Percentiles rank a stretch among this genome's conserved stretches.
These are phyloP conservation scores for Trichopus zeylanicus DNA, from an alignment of 116 monocot species.

Conservation along the genomic window DNA sequence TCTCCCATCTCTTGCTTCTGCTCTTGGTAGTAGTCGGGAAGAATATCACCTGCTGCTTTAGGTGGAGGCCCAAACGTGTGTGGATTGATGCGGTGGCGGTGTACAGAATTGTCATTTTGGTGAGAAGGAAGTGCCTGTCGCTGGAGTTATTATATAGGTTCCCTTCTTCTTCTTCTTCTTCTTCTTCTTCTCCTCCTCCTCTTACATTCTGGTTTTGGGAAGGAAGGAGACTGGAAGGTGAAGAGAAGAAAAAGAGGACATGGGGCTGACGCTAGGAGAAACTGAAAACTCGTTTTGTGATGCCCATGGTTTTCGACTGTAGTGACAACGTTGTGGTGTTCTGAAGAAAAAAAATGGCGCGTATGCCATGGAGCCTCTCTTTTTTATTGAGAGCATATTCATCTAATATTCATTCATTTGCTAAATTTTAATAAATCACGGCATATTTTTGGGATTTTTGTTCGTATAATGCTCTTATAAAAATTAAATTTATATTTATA, in stretches of 20 bases:
- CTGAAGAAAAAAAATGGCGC: too few species aligned
- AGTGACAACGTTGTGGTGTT: too few species aligned
- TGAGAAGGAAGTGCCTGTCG: background rate
- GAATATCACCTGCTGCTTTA: constrained; percentile 39
- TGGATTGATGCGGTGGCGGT: constrained; percentile 38
- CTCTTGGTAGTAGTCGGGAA: constrained; percentile 20
- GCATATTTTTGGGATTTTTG: too few species aligned
- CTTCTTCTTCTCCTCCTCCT: constrained; percentile 1
- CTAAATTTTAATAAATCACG: too few species aligned
- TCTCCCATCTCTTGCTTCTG: constrained; percentile 1
- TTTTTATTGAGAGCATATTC: too few species aligned
- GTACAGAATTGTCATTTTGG: constrained; percentile 58
- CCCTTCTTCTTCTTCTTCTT: too few species aligned
- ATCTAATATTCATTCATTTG: too few species aligned
- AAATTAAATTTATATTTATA: too few species aligned
- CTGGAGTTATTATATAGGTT: too few species aligned
- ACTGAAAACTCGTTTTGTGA: constrained; percentile 14
- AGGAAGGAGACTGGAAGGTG: constrained; percentile 3
- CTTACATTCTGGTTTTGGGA: constrained; percentile 8
- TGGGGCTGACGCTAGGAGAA: background rate
- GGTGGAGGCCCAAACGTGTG: constrained; percentile 30
- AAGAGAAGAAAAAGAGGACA: constrained; percentile 6
- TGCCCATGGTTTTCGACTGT: too few species aligned
- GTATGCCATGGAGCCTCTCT: too few species aligned
- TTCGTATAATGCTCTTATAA: too few species aligned